Evolutionary conservation across 768 basidiomycete genomes (phyloP), one percentile per base, ranked within the genome.

Genomic region (Termitomyces sp.): DNA sequence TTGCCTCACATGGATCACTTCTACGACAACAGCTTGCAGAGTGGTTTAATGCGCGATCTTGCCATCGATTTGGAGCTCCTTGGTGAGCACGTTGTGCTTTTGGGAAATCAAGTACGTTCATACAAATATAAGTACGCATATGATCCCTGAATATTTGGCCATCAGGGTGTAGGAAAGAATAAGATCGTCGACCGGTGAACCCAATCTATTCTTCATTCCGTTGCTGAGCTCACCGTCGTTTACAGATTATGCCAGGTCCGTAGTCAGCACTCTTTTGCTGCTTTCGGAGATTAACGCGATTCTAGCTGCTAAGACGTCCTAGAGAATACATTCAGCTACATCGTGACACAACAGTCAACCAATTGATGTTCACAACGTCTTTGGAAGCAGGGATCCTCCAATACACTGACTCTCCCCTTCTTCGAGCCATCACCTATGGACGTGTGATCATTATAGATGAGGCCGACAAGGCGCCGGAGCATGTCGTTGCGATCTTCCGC

Each of bases 391-490:
- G 86, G 36, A 66, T 82, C 9, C 75, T 88, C 68, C 77, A 77
- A 59, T 82, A 85, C 62, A 82, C 76, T 1, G 84, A 87, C 64
- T 88, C 86, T 4, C 85, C 85, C 29, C 78, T 88, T 28, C 77
- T 88, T 9, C 80, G 84, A 24, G 86, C 85, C 2, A 83, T 86
- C 55, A 77, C 71, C 18, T 74, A 73, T 60, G 85, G 86, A 0
- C 81, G 86, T 9, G 74, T 84, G n/a, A 84, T 88, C 59, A 80
- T 88, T 64, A 80, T 87, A 49, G 85, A 88, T 65, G 85, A 88
- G 63, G 86, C 85, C 4, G 86, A 88, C 69, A 88, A 88, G 68
- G 86, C 85, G 8, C 84, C 85, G 8, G 86, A 88, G 64, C 85
- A 88, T 58, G 86, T 88, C 51, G 85, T 86, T 22, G 85, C 86